A percentile compares a stretch with the other conserved stretches of the same genome.
These are phyloP conservation scores for Oehlia diaphana DNA, from an alignment of 192 early-diverging fungal species.

Conservation along the genomic window DNA sequence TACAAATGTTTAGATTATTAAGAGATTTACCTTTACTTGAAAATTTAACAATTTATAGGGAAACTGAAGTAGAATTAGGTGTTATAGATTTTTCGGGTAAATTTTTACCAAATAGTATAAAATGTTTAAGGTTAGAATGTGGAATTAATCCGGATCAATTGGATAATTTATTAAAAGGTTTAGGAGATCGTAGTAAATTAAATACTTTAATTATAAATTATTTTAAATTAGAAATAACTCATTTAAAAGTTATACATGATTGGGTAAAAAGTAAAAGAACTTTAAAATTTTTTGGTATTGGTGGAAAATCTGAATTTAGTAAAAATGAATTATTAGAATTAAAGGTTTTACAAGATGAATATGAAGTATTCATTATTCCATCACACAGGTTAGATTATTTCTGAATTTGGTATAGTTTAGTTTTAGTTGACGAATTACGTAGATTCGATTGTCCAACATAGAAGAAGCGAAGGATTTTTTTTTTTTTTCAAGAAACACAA, in stretches of 20 bases:
- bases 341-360: neutral
- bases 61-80: slow-evolving; percentile 7
- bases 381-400: neutral
- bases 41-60: neutral
- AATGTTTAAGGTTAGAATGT: slow-evolving; percentile 12
- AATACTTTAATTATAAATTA: slow-evolving; percentile 6
- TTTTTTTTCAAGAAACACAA: too few relatives aligned
- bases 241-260: neutral
- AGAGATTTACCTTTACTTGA: neutral
- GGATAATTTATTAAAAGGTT: neutral
- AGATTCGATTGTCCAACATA: too few relatives aligned
- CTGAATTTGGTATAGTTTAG: neutral
- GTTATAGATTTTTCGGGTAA: slow-evolving; percentile 8
- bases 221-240: neutral
- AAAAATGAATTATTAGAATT: neutral
- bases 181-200: neutral
- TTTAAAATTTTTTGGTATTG: slow-evolving; percentile 8
- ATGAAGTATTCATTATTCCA: slow-evolving; percentile 5
- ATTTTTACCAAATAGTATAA: neutral
- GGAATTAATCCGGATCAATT: neutral
- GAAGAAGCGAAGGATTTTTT: too few relatives aligned
- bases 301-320: neutral
- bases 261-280: neutral
- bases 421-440: too few relatives aligned
- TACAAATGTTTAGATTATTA: slow-evolving; percentile 4